Base-by-base conservation (phyloP, 768 basidiomycete genomes). In the Trametes maxima region DNA sequence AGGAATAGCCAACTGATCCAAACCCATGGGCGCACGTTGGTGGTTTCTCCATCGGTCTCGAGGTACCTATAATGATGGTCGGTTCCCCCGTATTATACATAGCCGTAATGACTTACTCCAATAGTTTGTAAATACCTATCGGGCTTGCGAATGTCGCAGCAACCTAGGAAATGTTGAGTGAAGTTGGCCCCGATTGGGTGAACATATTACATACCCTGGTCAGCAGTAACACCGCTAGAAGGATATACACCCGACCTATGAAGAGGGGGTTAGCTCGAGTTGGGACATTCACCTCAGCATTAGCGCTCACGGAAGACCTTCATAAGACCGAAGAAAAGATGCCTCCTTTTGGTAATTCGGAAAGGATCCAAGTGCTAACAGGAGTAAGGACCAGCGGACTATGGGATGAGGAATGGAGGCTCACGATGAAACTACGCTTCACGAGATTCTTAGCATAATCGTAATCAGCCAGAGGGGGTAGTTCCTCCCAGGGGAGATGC, bases 1-100 rank as follows among this genome's bases (percentile, higher is more conserved):
- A 82, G 45, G 64, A 85, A 80, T 19, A 86, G 74, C 71, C 75
- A 74, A 0, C 72, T 47, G 36, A 90, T 80, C 88, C 89, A 91
- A 11, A 90, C 80, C 83, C 88, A 89, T 0, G 89, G 89, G 22
- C 80, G 79, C 40, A 87, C 73, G 3, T 73, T 67, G 0, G 85
- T 77, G 19, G 72, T 79, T 59, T 80, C 68, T 3, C 84, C 85
- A 16, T 74, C 73, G 7, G 73, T 80, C 72, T 90, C 88, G 10
- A 91, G 72, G 67, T 89, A 85, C 33, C 82, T 86, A 11, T 36
- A 0, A 24, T 61, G 13, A 28, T n/a, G n/a, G n/a, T n/a, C n/a
- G n/a, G n/a, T n/a, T n/a, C n/a, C n/a, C n/a, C n/a, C n/a, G n/a
- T n/a, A n/a, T 33, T 33, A 40, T 13, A 19, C 7, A 14, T 13